Conservation (phyloP, 176 grass and related monocot genomes). For the Themeda triandra region DNA sequence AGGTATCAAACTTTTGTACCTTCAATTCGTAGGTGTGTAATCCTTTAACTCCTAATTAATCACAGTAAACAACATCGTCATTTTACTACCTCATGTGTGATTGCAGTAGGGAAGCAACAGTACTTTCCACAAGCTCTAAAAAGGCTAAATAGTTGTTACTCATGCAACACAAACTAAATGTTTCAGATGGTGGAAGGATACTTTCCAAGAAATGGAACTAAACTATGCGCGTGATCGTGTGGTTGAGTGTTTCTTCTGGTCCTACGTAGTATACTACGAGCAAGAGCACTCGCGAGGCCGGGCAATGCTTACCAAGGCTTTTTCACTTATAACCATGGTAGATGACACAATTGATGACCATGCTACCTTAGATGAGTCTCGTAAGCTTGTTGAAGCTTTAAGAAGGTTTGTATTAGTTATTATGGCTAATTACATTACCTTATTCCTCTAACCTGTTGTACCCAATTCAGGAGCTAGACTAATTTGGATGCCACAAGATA, state of each 20-base stretch:
- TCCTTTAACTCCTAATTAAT: no score
- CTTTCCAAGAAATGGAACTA: conserved; percentile 7
- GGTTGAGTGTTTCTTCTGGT: conserved; percentile 29
- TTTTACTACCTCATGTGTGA: no score
- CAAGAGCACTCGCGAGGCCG: conserved; percentile 6
- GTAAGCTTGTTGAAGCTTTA: conserved; percentile 16
- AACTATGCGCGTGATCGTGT: conserved; percentile 21
- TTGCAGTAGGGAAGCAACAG: no score
- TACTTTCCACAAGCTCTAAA: no score
- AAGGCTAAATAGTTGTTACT: no score
- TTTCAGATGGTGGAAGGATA: conserved; percentile 36
- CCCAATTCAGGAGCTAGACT: background rate
- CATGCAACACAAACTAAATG: no score
- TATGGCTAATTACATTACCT: background rate
- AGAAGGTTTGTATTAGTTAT: conserved; percentile 12
- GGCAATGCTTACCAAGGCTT: conserved; percentile 29
- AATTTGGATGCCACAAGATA: background rate
- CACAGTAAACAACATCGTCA: no score
- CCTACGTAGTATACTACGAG: conserved; percentile 10
- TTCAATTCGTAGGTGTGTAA: no score
- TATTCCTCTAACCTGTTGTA: background rate
- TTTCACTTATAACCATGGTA: background rate
- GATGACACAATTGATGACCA: conserved; percentile 36
- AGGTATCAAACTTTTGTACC: no score
- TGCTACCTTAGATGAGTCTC: conserved; percentile 29